Conservation (phyloP, 2,329 filamentous ascomycete genomes). For the Ceratocystis eucalypticola region DNA sequence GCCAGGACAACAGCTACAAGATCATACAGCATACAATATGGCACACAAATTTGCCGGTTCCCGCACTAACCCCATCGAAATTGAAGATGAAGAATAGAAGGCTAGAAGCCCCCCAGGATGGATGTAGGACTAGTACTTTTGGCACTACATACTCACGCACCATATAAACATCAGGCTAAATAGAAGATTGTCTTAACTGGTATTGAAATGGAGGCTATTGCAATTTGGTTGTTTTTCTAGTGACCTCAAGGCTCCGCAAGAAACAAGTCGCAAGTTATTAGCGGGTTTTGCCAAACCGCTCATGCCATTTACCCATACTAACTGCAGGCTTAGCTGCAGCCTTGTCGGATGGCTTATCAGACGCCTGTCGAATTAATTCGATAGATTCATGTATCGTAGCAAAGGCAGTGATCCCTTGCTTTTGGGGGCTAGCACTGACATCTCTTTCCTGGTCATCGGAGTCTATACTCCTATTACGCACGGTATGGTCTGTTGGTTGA, state of each 20-base stretch:
- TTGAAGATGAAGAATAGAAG: not conserved
- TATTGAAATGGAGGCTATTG: not conserved
- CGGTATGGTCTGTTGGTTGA: constrained; percentile 19
- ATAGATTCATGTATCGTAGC: constrained; percentile 49
- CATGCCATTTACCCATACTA: constrained; percentile 44
- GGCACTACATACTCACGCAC: not conserved
- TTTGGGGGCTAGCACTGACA: not conserved
- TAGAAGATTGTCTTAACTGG: not conserved
- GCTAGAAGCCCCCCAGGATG: not conserved
- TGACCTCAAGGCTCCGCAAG: not conserved
- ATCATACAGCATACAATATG: not conserved
- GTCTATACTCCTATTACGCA: not conserved
- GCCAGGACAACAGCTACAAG: not conserved
- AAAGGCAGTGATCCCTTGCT: constrained; percentile 27
- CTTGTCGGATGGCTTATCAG: constrained; percentile 20
- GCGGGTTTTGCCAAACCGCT: constrained; percentile 39
- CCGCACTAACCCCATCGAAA: not conserved
- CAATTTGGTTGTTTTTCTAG: not conserved
- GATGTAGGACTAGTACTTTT: not conserved
- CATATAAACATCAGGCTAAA: not conserved
- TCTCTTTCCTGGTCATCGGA: not conserved
- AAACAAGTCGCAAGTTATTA: constrained; percentile 21
- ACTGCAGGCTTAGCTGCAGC: constrained; percentile 24
- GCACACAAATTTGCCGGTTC: not conserved
- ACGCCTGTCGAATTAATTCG: constrained; percentile 38